Evolutionary conservation across 2,329 filamentous ascomycete genomes (phyloP).

Genomic region (Arthrobotrys musiformis): DNA sequence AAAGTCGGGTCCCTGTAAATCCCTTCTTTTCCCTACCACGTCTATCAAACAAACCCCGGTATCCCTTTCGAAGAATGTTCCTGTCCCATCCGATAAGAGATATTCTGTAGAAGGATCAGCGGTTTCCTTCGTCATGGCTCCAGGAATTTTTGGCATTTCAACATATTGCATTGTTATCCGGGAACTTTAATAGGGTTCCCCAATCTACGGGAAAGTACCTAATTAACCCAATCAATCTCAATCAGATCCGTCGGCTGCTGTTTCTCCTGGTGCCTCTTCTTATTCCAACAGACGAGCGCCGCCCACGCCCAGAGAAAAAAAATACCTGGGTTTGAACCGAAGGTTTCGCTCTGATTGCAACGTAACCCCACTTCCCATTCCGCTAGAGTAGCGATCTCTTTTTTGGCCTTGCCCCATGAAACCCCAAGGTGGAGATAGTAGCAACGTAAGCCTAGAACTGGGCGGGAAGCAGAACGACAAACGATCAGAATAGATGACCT

Average conservation of each 20-base stretch:
- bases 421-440: conserved; percentile 3
- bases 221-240: conserved; percentile 32
- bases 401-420: conserved; percentile 8
- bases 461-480: conserved; percentile 22
- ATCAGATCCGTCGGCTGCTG: conserved; percentile 20
- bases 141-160: not conserved
- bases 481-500: conserved; percentile 17
- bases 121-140: conserved; percentile 11
- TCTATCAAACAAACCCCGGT: conserved; percentile 53
- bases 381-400: not conserved
- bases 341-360: conserved; percentile 19
- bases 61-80: conserved; percentile 11
- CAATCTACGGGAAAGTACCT: not conserved
- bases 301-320: conserved; percentile 2
- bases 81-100: conserved; percentile 38
- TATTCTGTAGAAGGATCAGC: conserved; percentile 4
- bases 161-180: not conserved
- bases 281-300: conserved; percentile 15
- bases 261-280: conserved; percentile 27
- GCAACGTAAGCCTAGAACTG: conserved; percentile 16
- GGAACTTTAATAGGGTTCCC: not conserved
- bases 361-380: conserved; percentile 37
- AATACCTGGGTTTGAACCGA: not conserved
- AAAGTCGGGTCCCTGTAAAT: conserved; percentile 39
- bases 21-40: conserved; percentile 19